Evolutionary conservation across 2,329 filamentous ascomycete genomes (phyloP), one percentile per base, ranked within the genome.

Genomic region (Sporothrix variecibatus): DNA sequence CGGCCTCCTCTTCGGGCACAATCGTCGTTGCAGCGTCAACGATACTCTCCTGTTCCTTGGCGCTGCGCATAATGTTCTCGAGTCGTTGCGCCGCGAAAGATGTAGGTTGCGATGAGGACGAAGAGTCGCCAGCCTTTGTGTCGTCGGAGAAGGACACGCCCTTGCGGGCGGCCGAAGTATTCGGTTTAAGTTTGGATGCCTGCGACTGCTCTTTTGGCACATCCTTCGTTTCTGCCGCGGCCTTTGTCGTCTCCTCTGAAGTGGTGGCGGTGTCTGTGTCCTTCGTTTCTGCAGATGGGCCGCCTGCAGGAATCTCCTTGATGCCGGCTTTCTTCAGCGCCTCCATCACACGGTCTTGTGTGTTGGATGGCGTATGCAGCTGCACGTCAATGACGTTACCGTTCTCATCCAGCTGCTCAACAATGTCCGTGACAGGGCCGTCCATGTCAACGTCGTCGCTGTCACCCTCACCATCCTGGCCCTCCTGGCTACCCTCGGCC

Each of bases 361-460:
- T 85, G 71, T 92, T 89, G 7, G 91, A 92, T 0, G 94, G 92
- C n/a, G 84, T 88, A 51, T 90, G 89, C 40, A 92, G 83, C 73
- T 85, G 88, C 78, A 88, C 90, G 0, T 89, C 93, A 69, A 97
- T 82, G 3, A 98, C 88, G 79, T 97, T 96, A 73, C 91, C 96
- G 12, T 97, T 89, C 9, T 98, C 95, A 79, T 98, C 96, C 31
- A 98, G 85, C 83, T 97, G 90, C 82, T 99, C 96, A 72, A 94
- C 86, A 77, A 99, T 98, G 78, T 98, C 96, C 43, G 93, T 95
- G 74, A 98, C 88, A 0, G 94, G 93, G 71, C 94, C 85, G 20
- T 90, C 91, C 15, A 91, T 90, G 75, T 78, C 92, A 75, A 92
- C 90, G 71, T 85, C 86, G 62, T 87, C 89, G 6, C 58, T 89